Evolutionary conservation across 768 basidiomycete species (phyloP).

Genomic region (Exsudoporus frostii): DNA sequence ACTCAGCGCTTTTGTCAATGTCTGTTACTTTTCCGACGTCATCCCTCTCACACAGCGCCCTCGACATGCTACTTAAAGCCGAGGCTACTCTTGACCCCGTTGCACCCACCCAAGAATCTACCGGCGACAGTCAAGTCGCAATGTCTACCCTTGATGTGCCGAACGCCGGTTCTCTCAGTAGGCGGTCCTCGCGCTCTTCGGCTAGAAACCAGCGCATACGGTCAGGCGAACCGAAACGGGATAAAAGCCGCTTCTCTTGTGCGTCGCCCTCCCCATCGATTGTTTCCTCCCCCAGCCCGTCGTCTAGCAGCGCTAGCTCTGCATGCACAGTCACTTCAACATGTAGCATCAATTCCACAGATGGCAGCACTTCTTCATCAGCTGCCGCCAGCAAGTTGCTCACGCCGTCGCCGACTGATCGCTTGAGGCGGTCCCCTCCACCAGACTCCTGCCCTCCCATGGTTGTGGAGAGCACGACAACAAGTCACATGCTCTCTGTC

Average conservation of each 20-base stretch:
- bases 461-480: slow-evolving; percentile 39
- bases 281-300: slow-evolving; percentile 18
- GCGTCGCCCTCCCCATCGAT: slow-evolving; percentile 30
- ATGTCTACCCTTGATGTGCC: slow-evolving; percentile 29
- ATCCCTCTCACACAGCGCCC: slow-evolving; percentile 30
- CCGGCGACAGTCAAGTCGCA: slow-evolving; percentile 13
- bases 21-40: slow-evolving; percentile 28
- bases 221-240: slow-evolving; percentile 26
- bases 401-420: slow-evolving; percentile 30
- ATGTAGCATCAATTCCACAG: slow-evolving; percentile 17
- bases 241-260: slow-evolving; percentile 29
- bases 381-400: slow-evolving; percentile 14
- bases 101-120: slow-evolving; percentile 16
- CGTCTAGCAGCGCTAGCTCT: slow-evolving; percentile 24
- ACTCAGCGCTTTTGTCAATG: slow-evolving; percentile 23
- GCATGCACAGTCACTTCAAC: slow-evolving; percentile 26
- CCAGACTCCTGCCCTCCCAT: slow-evolving; percentile 41
- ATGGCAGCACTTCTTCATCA: slow-evolving; percentile 12
- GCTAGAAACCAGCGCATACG: slow-evolving; percentile 25
- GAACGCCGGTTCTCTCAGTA: slow-evolving; percentile 22
- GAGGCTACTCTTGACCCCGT: slow-evolving; percentile 21
- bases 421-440: slow-evolving; percentile 30
- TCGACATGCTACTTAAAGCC: slow-evolving; percentile 34
- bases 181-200: slow-evolving; percentile 31
- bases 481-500: slow-evolving; percentile 45